These are phyloP conservation scores for Pseudomassariella vexata DNA, from an alignment of 2,329 filamentous ascomycete genomes.

Conservation along the genomic window DNA sequence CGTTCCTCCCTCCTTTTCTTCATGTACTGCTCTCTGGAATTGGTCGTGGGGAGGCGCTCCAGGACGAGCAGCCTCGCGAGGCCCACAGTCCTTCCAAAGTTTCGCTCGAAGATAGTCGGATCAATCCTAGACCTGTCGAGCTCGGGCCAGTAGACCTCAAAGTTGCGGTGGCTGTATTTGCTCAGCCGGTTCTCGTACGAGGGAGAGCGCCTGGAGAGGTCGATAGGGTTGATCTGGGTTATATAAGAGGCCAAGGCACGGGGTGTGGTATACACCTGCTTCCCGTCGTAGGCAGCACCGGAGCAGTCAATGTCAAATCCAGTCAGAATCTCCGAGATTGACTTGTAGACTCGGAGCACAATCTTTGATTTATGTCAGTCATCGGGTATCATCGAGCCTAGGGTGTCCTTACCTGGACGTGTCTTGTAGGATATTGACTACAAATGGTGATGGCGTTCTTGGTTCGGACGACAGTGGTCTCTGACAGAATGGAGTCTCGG, in stretches of 20 bases:
- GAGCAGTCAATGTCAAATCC: conserved; percentile 87
- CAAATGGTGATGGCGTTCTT: conserved; percentile 82
- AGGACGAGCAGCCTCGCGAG: conserved; percentile 74
- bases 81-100: conserved; percentile 68
- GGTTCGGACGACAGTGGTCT: conserved; percentile 77
- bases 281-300: conserved; percentile 74
- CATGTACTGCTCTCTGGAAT: conserved; percentile 64
- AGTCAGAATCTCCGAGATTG: conserved; percentile 75
- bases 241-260: conserved; percentile 73
- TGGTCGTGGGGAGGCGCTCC: conserved; percentile 66
- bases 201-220: conserved; percentile 72
- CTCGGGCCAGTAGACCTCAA: conserved; percentile 75
- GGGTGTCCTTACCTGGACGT: conserved; percentile 53
- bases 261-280: conserved; percentile 73
- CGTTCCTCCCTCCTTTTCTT: conserved; percentile 65
- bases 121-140: conserved; percentile 72
- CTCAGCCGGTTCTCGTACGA: conserved; percentile 84
- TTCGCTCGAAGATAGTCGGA: conserved; percentile 81
- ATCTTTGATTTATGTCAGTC: conserved; percentile 47
- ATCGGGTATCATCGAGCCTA: conserved; percentile 12
- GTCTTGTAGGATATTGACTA: conserved; percentile 76
- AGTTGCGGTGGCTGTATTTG: conserved; percentile 79
- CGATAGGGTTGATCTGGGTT: conserved; percentile 76
- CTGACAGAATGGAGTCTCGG: conserved; percentile 71
- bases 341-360: conserved; percentile 80